These are phyloP conservation scores for Naganishia liquefaciens DNA, from an alignment of 1,284 basidiomycete genomes.

Conservation along the genomic window DNA sequence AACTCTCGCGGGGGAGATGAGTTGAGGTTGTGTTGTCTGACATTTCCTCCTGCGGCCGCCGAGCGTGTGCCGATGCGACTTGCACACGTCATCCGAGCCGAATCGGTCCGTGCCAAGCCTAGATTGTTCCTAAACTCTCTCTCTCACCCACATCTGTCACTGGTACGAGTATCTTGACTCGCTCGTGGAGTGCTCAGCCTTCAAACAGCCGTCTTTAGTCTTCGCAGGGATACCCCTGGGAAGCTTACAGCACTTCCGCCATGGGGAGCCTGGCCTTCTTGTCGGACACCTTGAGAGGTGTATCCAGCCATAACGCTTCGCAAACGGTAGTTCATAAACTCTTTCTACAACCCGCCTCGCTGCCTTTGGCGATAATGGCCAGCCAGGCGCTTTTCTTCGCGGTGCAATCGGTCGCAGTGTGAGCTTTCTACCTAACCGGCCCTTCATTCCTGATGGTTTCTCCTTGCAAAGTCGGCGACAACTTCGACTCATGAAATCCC, in stretches of 20 bases:
- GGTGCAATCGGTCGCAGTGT: conserved; percentile 1
- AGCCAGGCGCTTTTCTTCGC: conserved; percentile 13
- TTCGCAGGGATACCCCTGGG: too few species aligned
- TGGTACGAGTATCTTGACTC: too few species aligned
- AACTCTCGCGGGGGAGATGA: conserved; percentile 1
- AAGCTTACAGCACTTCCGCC: background rate
- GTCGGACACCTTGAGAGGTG: conserved; percentile 10
- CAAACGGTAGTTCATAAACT: conserved; percentile 1
- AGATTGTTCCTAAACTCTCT: too few species aligned
- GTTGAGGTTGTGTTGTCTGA: too few species aligned
- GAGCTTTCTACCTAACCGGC: background rate
- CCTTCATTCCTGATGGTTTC: background rate
- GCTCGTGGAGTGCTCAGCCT: too few species aligned
- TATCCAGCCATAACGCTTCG: background rate
- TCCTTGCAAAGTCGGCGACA: conserved; percentile 3
- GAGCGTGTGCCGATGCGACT: too few species aligned
- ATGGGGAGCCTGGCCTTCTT: conserved; percentile 1
- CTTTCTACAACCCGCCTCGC: background rate
- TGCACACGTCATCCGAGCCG: too few species aligned
- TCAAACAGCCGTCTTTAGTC: too few species aligned
- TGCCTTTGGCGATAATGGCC: background rate
- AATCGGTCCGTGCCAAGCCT: too few species aligned
- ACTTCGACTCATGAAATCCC: conserved; percentile 2
- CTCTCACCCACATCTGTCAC: too few species aligned
- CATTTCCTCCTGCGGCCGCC: too few species aligned